phyloP scores from a whole-genome alignment of 305 asterid genomes.

The Coffea humblotiana region DNA sequence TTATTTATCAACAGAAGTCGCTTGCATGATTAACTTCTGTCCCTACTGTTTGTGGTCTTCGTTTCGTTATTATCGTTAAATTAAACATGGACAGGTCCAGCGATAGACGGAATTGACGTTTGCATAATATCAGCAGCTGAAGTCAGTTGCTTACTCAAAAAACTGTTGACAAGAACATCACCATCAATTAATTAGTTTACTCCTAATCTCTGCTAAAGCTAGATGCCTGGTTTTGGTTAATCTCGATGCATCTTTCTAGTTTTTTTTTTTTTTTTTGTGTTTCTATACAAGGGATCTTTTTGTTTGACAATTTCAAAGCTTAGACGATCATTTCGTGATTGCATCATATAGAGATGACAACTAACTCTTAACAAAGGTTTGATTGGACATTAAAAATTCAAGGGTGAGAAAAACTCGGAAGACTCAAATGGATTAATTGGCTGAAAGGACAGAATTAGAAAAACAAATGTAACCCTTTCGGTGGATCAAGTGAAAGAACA shows the following conservation, averaged over 20 bases:
- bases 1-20: neutral
- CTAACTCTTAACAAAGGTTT: no score
- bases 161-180: neutral
- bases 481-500: no score
- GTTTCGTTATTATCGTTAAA: neutral
- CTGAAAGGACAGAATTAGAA: no score
- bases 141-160: neutral
- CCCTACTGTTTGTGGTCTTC: neutral
- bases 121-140: neutral
- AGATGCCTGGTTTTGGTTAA: constrained; percentile 7
- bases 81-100: neutral
- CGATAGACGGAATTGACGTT: neutral
- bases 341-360: no score
- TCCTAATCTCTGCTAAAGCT: no score
- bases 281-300: neutral
- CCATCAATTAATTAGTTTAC: neutral
- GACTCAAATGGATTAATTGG: no score
- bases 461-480: no score
- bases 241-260: neutral
- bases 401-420: no score
- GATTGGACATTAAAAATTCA: no score
- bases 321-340: neutral
- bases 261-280: no score
- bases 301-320: constrained; percentile 6
- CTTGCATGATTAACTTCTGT: neutral